These are phyloP conservation scores for Neopestalotiopsis sp. DNA, from an alignment of 2,329 filamentous ascomycete species.

Conservation along the genomic window DNA sequence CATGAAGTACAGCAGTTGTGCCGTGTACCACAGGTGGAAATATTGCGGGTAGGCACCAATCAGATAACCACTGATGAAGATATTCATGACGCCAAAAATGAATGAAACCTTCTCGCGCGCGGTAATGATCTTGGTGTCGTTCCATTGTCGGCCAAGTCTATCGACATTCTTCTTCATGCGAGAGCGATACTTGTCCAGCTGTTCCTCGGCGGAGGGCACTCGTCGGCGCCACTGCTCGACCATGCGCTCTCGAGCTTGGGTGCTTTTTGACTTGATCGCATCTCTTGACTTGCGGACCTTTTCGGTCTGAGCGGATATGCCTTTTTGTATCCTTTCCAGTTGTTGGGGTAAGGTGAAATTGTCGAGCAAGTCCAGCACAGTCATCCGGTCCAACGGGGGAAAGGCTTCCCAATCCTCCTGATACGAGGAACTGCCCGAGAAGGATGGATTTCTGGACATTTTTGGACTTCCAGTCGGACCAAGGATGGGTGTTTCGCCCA, in stretches of 20 bases:
- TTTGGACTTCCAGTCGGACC: slow-evolving; percentile 55
- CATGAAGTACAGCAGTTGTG: slow-evolving; percentile 92
- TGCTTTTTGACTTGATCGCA: slow-evolving; percentile 75
- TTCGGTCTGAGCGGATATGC: slow-evolving; percentile 80
- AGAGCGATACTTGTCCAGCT: slow-evolving; percentile 86
- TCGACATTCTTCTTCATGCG: slow-evolving; percentile 91
- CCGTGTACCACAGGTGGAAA: slow-evolving; percentile 93
- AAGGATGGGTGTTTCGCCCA: slow-evolving; percentile 56
- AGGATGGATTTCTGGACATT: slow-evolving; percentile 78
- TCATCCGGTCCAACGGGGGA: slow-evolving; percentile 86
- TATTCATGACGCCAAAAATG: slow-evolving; percentile 94
- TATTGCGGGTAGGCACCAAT: slow-evolving; percentile 84
- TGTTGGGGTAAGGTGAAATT: slow-evolving; percentile 90
- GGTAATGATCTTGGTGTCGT: slow-evolving; percentile 86
- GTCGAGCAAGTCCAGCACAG: slow-evolving; percentile 91
- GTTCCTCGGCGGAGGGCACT: slow-evolving; percentile 86
- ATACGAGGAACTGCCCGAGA: slow-evolving; percentile 83
- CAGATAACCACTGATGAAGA: slow-evolving; percentile 94
- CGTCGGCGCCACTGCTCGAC: slow-evolving; percentile 91
- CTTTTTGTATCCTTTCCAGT: slow-evolving; percentile 87
- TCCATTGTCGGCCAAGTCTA: slow-evolving; percentile 83
- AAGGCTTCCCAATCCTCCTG: slow-evolving; percentile 88
- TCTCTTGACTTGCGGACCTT: slow-evolving; percentile 85
- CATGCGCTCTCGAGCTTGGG: slow-evolving; percentile 84
- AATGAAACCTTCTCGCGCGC: slow-evolving; percentile 93